Base-by-base conservation (phyloP, 2,329 filamentous ascomycete species). In the Cladosporium halotolerans region DNA sequence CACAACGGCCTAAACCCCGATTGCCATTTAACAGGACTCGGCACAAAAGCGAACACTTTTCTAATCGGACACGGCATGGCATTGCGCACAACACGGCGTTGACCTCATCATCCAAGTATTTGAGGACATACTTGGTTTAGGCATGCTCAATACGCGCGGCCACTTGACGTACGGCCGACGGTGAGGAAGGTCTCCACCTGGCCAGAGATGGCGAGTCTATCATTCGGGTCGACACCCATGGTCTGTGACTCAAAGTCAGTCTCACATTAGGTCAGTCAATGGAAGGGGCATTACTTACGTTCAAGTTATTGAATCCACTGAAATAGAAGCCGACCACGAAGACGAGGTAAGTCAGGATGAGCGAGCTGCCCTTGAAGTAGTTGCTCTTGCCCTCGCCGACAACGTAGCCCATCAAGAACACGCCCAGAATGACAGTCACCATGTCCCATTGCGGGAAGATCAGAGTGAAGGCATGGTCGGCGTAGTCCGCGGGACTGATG, bases 361-460 rank as follows among this genome's bases (percentile, higher is more conserved):
- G 78, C 62, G 97, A 96, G 60, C 89, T 95, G 48, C 93, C 93
- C 76, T 99, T 99, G 82, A 99, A 99, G 72, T 99, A 99, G 72
- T 99, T 99, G 76, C 91, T 97, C 82, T 99, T 99, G 39, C 93
- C 93, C 73, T 99, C 93, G 48, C 92, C 89, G 63, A 97, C 95
- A 77, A 99, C 92, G 76, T 97, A 96, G 65, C 90, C 96, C 60
- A 99, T 82, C 53, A 99, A 75, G 75, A 99, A 96, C 14, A 99
- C 90, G 65, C 92, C 96, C 13, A 99, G 75, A 55, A 97, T 96
- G 13, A 97, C 89, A 0, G 89, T 96, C 10, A 97, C 85, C 89
- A 99, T 95, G 69, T 99, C 93, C 92, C 92, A 99, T 70, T 99
- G 93, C 1, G 93, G 93, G 74, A 99, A 97, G 42, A 97, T 89